Conservation (phyloP, 495 filamentous ascomycete species). For the Aspergillus indologenus region DNA sequence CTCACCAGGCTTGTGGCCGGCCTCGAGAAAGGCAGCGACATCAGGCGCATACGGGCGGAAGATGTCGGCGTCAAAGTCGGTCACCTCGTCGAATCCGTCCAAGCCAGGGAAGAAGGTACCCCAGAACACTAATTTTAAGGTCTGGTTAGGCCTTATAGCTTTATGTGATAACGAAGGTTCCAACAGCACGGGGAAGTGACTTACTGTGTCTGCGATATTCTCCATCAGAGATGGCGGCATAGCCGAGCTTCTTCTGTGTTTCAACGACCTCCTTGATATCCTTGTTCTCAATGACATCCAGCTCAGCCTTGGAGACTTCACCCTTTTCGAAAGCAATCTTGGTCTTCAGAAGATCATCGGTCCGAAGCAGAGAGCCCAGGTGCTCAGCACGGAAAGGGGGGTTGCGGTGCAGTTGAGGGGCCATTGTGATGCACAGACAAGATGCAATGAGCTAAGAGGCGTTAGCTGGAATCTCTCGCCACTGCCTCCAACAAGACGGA, state of each 20-base stretch:
- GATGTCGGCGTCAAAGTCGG: constrained; percentile 55
- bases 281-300: constrained; percentile 57
- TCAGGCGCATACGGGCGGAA: constrained; percentile 78
- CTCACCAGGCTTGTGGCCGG: constrained; percentile 71
- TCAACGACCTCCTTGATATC: constrained; percentile 65
- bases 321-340: constrained; percentile 56
- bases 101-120: constrained; percentile 75
- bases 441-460: background rate
- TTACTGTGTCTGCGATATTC: constrained; percentile 69
- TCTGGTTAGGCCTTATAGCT: constrained; percentile 6
- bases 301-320: constrained; percentile 34
- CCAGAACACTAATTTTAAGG: constrained; percentile 52
- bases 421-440: constrained; percentile 26
- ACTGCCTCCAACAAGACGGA: background rate
- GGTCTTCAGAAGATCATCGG: constrained; percentile 63
- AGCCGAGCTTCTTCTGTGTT: constrained; percentile 63
- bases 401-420: constrained; percentile 48
- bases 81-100: constrained; percentile 64
- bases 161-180: background rate
- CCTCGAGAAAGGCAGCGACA: constrained; percentile 68
- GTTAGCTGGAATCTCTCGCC: background rate
- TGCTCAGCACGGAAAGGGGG: constrained; percentile 84
- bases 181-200: constrained; percentile 5
- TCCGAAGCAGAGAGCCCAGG: constrained; percentile 76
- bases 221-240: constrained; percentile 68